A percentile compares a stretch with the other conserved stretches of the same genome.
phyloP scores from a whole-genome alignment of 2,329 filamentous ascomycete species.

The Trichocomaceae sp. region DNA sequence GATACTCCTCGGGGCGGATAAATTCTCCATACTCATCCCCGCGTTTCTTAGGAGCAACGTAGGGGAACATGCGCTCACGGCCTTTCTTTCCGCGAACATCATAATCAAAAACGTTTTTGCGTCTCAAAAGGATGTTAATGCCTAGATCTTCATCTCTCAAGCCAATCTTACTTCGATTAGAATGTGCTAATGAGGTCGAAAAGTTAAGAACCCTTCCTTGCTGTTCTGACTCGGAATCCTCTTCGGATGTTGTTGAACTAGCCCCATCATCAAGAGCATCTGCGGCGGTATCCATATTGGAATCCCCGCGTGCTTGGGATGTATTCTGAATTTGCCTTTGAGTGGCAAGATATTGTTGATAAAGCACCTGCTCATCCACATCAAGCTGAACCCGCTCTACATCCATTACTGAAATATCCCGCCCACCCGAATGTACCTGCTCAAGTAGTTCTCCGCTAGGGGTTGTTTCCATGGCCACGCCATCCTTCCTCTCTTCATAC shows the following conservation, averaged over 20 bases:
- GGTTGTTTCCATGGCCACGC: constrained; percentile 53
- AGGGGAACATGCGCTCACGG: constrained; percentile 84
- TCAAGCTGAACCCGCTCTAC: constrained; percentile 60
- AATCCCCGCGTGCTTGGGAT: constrained; percentile 61
- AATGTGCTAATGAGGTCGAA: constrained; percentile 75
- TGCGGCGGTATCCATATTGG: constrained; percentile 65
- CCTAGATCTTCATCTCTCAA: constrained; percentile 86
- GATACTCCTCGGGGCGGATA: constrained; percentile 88
- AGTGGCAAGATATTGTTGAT: constrained; percentile 87
- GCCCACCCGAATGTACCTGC: constrained; percentile 59
- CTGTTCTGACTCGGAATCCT: constrained; percentile 82
- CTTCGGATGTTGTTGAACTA: constrained; percentile 80
- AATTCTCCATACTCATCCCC: constrained; percentile 90
- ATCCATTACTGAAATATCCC: constrained; percentile 55
- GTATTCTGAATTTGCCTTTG: constrained; percentile 82
- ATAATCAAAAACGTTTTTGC: constrained; percentile 87
- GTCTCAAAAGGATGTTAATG: constrained; percentile 80
- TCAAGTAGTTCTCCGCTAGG: constrained; percentile 55
- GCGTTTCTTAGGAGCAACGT: constrained; percentile 69
- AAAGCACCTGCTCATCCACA: constrained; percentile 68
- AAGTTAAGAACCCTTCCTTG: constrained; percentile 89
- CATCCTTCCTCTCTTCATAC: constrained; percentile 64
- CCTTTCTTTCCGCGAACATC: constrained; percentile 88
- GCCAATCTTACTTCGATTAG: constrained; percentile 75
- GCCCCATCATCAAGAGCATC: constrained; percentile 69